Evolutionary conservation across 2,329 filamentous ascomycete species (phyloP).

Genomic region (Colletotrichum karsti): DNA sequence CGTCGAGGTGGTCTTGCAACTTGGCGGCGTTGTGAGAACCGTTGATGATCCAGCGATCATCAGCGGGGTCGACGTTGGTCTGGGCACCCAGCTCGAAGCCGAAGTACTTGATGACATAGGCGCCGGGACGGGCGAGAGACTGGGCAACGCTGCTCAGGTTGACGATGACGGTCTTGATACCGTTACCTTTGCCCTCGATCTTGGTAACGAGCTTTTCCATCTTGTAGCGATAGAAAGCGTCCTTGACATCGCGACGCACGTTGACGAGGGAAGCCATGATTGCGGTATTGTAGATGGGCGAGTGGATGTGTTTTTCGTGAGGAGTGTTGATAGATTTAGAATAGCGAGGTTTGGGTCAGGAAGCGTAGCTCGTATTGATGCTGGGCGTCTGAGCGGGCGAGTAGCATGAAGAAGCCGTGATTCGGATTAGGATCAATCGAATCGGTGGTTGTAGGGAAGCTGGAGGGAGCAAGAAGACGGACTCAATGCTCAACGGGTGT

Average conservation of each 20-base stretch:
- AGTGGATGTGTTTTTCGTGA: constrained; percentile 11
- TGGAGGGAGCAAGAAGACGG: constrained; percentile 44
- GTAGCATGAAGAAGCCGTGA: constrained; percentile 25
- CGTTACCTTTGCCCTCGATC: constrained; percentile 99
- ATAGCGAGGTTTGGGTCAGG: constrained; percentile 24
- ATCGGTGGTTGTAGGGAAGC: constrained; percentile 5
- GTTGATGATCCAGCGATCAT: constrained; percentile 99
- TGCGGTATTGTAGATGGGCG: constrained; percentile 51
- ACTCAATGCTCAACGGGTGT: constrained; percentile 64
- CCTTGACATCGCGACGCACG: constrained; percentile 96
- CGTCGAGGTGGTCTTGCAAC: constrained; percentile 97
- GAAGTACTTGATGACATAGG: constrained; percentile 99
- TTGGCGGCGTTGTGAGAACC: constrained; percentile 94
- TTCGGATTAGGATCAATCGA: neutral
- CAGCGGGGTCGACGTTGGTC: constrained; percentile 96
- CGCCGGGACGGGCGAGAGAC: constrained; percentile 89
- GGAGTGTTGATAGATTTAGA: constrained; percentile 8
- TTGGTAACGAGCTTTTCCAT: constrained; percentile 99
- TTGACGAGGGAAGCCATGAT: constrained; percentile 94
- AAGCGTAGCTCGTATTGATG: constrained; percentile 34
- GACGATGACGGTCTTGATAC: constrained; percentile 98
- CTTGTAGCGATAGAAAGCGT: constrained; percentile 99
- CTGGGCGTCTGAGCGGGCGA: constrained; percentile 14
- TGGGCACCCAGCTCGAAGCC: constrained; percentile 98
- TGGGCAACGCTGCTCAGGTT: constrained; percentile 94